Conservation (phyloP, 768 basidiomycete genomes). For the Galerina marginata region DNA sequence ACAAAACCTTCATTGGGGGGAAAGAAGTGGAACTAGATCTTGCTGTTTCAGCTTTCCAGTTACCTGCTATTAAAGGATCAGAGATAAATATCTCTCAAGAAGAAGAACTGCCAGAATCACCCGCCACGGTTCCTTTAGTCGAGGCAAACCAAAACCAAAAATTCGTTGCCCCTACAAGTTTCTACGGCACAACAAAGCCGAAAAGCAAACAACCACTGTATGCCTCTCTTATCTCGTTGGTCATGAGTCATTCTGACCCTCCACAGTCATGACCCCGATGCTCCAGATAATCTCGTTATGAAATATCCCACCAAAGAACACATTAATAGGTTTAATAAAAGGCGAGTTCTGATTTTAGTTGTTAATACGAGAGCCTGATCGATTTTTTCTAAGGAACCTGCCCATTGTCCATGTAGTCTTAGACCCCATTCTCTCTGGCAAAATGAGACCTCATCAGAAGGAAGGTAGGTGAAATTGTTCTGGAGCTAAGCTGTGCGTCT, state of each 20-base stretch:
- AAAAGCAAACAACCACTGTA: slow-evolving; percentile 56
- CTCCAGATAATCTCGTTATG: slow-evolving; percentile 86
- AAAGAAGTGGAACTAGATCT: slow-evolving; percentile 68
- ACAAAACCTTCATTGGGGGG: slow-evolving; percentile 52
- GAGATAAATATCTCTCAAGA: background rate
- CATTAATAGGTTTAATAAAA: slow-evolving; percentile 70
- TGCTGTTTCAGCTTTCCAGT: slow-evolving; percentile 51
- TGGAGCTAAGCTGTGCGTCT: background rate
- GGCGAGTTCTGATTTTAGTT: slow-evolving; percentile 43
- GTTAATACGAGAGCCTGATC: slow-evolving; percentile 8
- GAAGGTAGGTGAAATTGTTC: slow-evolving; percentile 59
- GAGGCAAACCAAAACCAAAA: slow-evolving; percentile 12
- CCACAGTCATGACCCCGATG: slow-evolving; percentile 78
- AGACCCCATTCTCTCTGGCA: slow-evolving; percentile 80
- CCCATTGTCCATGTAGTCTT: slow-evolving; percentile 84
- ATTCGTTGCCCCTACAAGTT: slow-evolving; percentile 62
- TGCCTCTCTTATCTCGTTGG: slow-evolving; percentile 22
- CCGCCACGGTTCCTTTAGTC: slow-evolving; percentile 21
- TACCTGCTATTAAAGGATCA: slow-evolving; percentile 47
- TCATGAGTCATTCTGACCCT: background rate
- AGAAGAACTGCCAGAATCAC: slow-evolving; percentile 1
- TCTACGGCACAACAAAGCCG: slow-evolving; percentile 55
- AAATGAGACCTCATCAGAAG: slow-evolving; percentile 86
- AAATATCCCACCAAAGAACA: slow-evolving; percentile 74
- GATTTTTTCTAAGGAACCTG: slow-evolving; percentile 48